Base-by-base conservation (phyloP, 345 rosid genomes). In the Cardamine occulta region DNA sequence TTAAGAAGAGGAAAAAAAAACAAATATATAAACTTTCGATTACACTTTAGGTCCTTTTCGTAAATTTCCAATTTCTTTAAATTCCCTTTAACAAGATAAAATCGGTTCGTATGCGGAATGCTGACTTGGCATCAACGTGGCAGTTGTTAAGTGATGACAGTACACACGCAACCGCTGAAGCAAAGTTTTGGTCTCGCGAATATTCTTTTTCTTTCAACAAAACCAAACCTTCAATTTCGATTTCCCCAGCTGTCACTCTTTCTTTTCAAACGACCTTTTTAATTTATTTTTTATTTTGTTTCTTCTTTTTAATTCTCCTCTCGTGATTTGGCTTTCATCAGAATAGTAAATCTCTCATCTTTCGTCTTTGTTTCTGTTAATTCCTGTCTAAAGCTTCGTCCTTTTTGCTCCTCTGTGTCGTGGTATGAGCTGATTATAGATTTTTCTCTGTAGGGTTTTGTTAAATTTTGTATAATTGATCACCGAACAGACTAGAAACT, bases 241-340 rank as follows among this genome's bases (percentile, higher is more conserved):
- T 73, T 66, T 51, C 77, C 69, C 69, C 77, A 78, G 77, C 77
- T 78, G 81, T 72, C 81, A 73, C 76, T 58, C 74, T 63, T 47
- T 39, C 14, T 23, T 62, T 15, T 57, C 73, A 59, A 75, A 76
- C 70, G 40, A 75, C 54, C 21, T 24, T 54, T 48, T 74, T 74
- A 47, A 5, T 28, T 35, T 49, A 7, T 34, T 26, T 34, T 26
- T n/a, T 4, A 3, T 72, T 59, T 4, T 42, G 1, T 29, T 42
- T 40, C 58, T 60, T 34, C 35, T 56, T 64, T 44, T 75, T 39
- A 66, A 49, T 32, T 65, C 66, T 37, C 49, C 49, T 49, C 26
- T 74, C 40, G 72, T 32, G 61, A 56, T 76, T 76, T 62, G 1
- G 56, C 54, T n/a, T 57, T 42, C 48, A 3, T 65, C 64, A 14